Base-by-base conservation (phyloP, 2,329 filamentous ascomycete genomes). In the Microdochium paspali region DNA sequence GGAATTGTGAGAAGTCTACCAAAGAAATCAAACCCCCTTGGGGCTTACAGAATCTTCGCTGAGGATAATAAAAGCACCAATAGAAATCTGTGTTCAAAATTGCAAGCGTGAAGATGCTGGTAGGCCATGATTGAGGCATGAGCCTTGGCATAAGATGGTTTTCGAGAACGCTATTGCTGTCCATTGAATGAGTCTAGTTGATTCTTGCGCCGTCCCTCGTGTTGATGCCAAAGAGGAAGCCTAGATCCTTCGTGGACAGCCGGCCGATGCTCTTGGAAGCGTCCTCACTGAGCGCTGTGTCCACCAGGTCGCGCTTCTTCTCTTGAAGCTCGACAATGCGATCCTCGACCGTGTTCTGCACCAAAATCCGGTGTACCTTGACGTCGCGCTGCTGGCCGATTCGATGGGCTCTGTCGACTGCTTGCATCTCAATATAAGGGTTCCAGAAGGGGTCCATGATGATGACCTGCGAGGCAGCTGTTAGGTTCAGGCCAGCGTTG, bases 361-460 rank as follows among this genome's bases (percentile, higher is more conserved):
- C 80, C 3, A 95, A 68, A 23, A 95, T 77, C 3, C 88, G 83
- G 61, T 95, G 89, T 1, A 96, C 84, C 47, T 81, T 76, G 4
- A 95, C 90, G 7, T 81, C 70, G 3, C 76, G 74, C 54, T 74
- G 69, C 66, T 96, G 90, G 1, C 90, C 90, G 55, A 95, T 90
- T 10, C 90, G 85, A 64, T 95, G 85, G 2, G 90, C 87, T 21
- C 90, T 85, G 62, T 95, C 90, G 45, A 95, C 84, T 3, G 90
- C 90, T 66, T 96, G 90, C 65, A 90, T 88, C 66, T 95, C 90
- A 44, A 94, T 85, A 60, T 85, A 95, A 0, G 90, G 90, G 53
- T 95, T 96, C 88, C 89, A 95, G 68, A 94, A 95, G 0, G 90
- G 90, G 61, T 95, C 90, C 60, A 95, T 81, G 53, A 95, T 86